Conservation (phyloP, 1,284 basidiomycete species). For the Porodaedalea pini region DNA sequence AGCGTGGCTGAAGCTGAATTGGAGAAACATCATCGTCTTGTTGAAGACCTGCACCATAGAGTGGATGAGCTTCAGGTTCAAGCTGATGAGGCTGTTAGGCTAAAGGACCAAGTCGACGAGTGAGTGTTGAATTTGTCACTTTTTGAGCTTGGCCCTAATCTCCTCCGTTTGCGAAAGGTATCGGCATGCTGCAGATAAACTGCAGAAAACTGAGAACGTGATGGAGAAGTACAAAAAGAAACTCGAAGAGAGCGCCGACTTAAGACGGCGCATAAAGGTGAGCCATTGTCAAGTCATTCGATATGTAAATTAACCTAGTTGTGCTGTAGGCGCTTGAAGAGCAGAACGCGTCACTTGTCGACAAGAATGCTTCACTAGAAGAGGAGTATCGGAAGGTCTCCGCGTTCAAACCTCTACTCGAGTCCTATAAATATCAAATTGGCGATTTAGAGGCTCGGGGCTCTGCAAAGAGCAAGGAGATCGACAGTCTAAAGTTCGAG, state of each 20-base stretch:
- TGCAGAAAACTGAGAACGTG: constrained; percentile 93
- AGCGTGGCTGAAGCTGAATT: constrained; percentile 75
- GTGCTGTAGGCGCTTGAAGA: constrained; percentile 73
- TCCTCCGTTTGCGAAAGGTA: constrained; percentile 45
- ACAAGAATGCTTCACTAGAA: constrained; percentile 87
- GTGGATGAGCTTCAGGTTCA: constrained; percentile 79
- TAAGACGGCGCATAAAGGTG: constrained; percentile 84
- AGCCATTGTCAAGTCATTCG: constrained; percentile 19
- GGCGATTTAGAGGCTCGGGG: constrained; percentile 74
- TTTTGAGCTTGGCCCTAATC: constrained; percentile 11
- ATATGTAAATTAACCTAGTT: constrained; percentile 10
- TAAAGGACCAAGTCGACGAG: constrained; percentile 96
- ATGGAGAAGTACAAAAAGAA: constrained; percentile 99
- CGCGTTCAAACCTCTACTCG: constrained; percentile 85
- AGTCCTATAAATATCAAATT: constrained; percentile 89
- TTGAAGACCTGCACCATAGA: constrained; percentile 72
- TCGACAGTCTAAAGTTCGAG: constrained; percentile 70
- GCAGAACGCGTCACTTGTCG: constrained; percentile 88
- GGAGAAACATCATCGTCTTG: constrained; percentile 67
- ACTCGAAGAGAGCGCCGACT: constrained; percentile 88
- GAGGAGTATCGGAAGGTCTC: constrained; percentile 87
- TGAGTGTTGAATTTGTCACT: constrained; percentile 36
- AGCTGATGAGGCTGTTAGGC: constrained; percentile 71
- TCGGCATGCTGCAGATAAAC: constrained; percentile 84
- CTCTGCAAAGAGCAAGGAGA: constrained; percentile 63